phyloP scores from a whole-genome alignment of 352 stramenopile genomes.

The Proteromonas lacertae region DNA sequence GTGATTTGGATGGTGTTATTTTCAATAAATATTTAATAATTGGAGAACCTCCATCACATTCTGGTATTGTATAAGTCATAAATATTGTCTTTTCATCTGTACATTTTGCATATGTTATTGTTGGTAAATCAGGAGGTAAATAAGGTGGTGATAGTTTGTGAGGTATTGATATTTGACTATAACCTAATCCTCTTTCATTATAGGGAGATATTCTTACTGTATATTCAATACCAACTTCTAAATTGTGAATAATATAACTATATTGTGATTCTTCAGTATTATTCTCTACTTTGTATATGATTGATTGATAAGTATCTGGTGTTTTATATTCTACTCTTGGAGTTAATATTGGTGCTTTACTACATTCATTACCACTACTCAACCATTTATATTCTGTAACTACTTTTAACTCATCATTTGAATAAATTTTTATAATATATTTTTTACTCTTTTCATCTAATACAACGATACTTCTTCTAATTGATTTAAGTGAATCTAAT shows the following conservation, averaged over 20 bases:
- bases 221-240: constrained; percentile 20
- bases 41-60: constrained; percentile 43
- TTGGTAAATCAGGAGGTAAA: constrained; percentile 38
- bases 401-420: no score
- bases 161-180: constrained; percentile 30
- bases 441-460: no score
- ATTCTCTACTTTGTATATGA: no score
- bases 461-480: no score
- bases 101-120: constrained; percentile 17
- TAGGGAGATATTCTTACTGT: constrained; percentile 26
- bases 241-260: constrained; percentile 14
- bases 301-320: no score
- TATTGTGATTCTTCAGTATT: constrained; percentile 7
- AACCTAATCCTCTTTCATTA: constrained; percentile 34
- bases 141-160: constrained; percentile 29
- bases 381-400: no score
- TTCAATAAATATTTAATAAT: constrained; percentile 72
- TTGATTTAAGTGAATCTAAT: no score
- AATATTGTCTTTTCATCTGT: constrained; percentile 22
- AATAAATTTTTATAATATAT: no score
- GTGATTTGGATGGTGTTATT: constrained; percentile 51
- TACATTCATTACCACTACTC: no score
- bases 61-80: constrained; percentile 39
- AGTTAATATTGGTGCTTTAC: no score
- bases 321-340: no score